A percentile compares a stretch with the other conserved stretches of the same genome.
Conservation (phyloP, 73 alveolate species). For the Uronychia binucleata region DNA sequence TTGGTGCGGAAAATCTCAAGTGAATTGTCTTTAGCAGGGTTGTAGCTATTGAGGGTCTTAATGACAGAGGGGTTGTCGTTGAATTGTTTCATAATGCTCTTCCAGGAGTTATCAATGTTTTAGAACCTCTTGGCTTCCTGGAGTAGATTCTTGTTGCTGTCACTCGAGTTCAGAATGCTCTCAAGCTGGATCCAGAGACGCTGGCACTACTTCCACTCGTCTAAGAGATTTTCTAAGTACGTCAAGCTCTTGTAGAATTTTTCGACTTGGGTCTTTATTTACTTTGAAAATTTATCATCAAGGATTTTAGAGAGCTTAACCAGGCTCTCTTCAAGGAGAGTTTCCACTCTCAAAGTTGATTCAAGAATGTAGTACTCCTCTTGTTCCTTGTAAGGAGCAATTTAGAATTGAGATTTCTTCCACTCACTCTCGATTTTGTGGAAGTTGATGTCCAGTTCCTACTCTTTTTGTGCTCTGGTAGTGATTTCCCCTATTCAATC, state of each 20-base stretch:
- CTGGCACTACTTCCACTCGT: constrained; percentile 98
- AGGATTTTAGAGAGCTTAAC: constrained; percentile 87
- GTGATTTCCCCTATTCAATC: constrained; percentile 89
- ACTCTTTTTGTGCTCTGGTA: constrained; percentile 82
- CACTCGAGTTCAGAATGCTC: constrained; percentile 87
- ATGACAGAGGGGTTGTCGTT: constrained; percentile 35
- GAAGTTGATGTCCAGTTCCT: constrained; percentile 87
- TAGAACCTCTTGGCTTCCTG: constrained; percentile 57
- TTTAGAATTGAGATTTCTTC: constrained; percentile 89
- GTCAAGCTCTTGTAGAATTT: constrained; percentile 88
- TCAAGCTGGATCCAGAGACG: constrained; percentile 98
- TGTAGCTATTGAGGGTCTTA: not conserved
- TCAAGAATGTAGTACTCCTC: constrained; percentile 87
- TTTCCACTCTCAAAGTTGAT: constrained; percentile 85
- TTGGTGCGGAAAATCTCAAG: constrained; percentile 74
- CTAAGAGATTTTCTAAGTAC: constrained; percentile 87
- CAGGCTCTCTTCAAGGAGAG: constrained; percentile 93
- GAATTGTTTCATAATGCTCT: constrained; percentile 68
- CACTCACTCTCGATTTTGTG: constrained; percentile 89
- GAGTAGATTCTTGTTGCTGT: constrained; percentile 83
- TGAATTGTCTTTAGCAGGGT: constrained; percentile 25
- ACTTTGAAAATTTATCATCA: constrained; percentile 92
- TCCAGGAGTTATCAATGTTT: constrained; percentile 68
- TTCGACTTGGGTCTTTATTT: constrained; percentile 88
- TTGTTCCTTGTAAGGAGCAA: constrained; percentile 82